Percentiles rank a stretch among this genome's conserved stretches.
These are phyloP conservation scores for Blepharisma japonicum DNA, from an alignment of 73 alveolate species.

Conservation along the genomic window DNA sequence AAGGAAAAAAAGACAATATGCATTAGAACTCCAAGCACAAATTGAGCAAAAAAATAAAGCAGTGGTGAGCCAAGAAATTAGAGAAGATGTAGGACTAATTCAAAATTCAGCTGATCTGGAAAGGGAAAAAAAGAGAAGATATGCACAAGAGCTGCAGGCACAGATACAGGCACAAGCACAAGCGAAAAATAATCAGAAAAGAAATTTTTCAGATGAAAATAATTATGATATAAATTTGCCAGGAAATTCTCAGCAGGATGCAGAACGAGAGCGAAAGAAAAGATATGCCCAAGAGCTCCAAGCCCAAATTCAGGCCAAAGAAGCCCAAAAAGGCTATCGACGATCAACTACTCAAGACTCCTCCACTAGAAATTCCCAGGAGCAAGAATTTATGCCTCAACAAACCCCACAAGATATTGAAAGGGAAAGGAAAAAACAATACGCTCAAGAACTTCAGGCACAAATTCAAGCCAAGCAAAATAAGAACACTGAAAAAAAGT, in stretches of 20 bases:
- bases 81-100: neutral
- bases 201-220: too few species aligned
- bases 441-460: conserved; percentile 17
- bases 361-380: too few species aligned
- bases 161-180: neutral
- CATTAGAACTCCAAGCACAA: conserved; percentile 25
- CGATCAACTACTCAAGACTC: too few species aligned
- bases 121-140: conserved; percentile 9
- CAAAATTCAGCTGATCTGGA: neutral
- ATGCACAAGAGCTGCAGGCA: conserved; percentile 17
- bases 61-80: neutral
- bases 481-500: neutral
- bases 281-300: conserved; percentile 16
- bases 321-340: neutral
- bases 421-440: neutral
- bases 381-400: too few species aligned
- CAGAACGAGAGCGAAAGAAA: neutral
- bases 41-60: conserved; percentile 5
- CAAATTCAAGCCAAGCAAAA: neutral
- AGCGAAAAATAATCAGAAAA: too few species aligned
- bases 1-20: neutral
- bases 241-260: too few species aligned
- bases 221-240: too few species aligned
- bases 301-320: neutral
- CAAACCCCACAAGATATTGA: too few species aligned